These are phyloP conservation scores for Xylaria sp. DNA, from an alignment of 2,329 filamentous ascomycete genomes.

Conservation along the genomic window DNA sequence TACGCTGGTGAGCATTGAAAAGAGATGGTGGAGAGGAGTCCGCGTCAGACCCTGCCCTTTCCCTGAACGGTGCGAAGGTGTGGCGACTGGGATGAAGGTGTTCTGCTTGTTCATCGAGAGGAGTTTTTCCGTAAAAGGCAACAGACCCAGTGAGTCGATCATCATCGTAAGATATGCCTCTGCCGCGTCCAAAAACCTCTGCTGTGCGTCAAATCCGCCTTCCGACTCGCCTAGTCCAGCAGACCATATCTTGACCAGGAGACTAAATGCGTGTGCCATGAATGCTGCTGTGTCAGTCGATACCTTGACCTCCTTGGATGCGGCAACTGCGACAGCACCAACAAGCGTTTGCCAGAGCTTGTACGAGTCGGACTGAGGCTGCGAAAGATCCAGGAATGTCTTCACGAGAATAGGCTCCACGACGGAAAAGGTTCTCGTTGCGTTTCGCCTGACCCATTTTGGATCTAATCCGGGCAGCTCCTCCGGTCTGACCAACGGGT, in stretches of 20 bases:
- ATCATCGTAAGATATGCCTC: slow-evolving; percentile 54
- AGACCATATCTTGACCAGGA: slow-evolving; percentile 72
- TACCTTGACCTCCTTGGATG: slow-evolving; percentile 85
- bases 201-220: slow-evolving; percentile 49
- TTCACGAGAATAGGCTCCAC: slow-evolving; percentile 62
- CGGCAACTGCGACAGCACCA: slow-evolving; percentile 65
- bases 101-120: slow-evolving; percentile 55
- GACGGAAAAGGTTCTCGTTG: slow-evolving; percentile 64
- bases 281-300: slow-evolving; percentile 82
- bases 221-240: slow-evolving; percentile 58
- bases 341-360: slow-evolving; percentile 66
- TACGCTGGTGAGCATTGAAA: slow-evolving; percentile 59
- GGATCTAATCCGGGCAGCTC: slow-evolving; percentile 84
- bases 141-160: slow-evolving; percentile 55
- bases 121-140: slow-evolving; percentile 66
- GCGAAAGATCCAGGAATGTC: slow-evolving; percentile 64
- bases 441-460: slow-evolving; percentile 82
- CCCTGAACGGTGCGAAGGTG: slow-evolving; percentile 64
- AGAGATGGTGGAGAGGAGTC: slow-evolving; percentile 67
- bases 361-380: slow-evolving; percentile 55
- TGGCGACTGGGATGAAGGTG: slow-evolving; percentile 64
- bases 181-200: slow-evolving; percentile 58
- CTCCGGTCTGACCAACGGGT: slow-evolving; percentile 60
- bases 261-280: slow-evolving; percentile 69
- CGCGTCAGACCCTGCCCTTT: slow-evolving; percentile 55